Conservation (phyloP, 1,284 basidiomycete genomes). For the Inonotus hispidus region DNA sequence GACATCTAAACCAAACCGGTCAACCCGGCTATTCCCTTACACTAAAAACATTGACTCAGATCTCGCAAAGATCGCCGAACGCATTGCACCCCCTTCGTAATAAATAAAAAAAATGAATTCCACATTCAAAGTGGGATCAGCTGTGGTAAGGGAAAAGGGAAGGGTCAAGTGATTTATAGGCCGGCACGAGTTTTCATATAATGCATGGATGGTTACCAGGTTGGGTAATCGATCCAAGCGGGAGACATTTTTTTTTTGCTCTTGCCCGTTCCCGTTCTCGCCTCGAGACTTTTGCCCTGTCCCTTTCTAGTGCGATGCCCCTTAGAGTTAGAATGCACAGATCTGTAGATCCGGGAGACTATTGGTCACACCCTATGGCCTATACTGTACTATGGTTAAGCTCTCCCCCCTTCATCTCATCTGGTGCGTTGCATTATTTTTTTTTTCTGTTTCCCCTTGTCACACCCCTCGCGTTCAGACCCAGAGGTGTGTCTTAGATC, state of each 20-base stretch:
- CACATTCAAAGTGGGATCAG: no score
- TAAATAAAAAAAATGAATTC: no score
- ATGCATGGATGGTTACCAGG: no score
- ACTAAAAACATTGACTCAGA: no score
- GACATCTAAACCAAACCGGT: no score
- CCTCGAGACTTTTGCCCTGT: background rate
- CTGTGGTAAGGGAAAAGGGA: background rate
- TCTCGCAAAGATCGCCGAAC: no score
- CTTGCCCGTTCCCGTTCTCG: background rate
- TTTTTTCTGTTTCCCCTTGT: no score
- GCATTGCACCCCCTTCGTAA: no score
- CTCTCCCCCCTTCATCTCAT: background rate
- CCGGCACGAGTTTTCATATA: background rate
- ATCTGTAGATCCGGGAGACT: background rate
- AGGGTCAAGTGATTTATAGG: background rate
- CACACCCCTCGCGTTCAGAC: background rate
- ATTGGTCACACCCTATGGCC: background rate
- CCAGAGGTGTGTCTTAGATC: background rate
- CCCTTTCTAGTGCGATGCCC: background rate
- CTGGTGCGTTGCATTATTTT: background rate
- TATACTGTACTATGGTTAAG: background rate
- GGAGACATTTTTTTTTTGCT: background rate
- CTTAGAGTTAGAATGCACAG: background rate
- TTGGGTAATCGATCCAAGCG: background rate
- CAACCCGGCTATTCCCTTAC: no score